Conservation (phyloP, 176 grass and related monocot genomes). For the Rhynchospora tenuis region DNA sequence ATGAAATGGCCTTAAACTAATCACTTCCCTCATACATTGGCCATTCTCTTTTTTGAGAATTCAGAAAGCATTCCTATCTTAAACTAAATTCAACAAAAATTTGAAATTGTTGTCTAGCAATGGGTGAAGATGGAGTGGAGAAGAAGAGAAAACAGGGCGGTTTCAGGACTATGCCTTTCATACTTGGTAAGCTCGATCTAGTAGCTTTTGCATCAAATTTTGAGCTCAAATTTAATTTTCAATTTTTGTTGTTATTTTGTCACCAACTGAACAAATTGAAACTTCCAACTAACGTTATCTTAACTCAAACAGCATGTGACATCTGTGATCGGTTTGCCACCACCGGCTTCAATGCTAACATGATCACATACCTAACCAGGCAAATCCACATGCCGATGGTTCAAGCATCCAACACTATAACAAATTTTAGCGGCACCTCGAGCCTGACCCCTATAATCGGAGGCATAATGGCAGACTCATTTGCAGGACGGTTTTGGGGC, state of each 20-base stretch:
- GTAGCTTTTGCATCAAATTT: background rate
- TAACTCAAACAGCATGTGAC: slow-evolving; percentile 45
- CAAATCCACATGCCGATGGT: slow-evolving; percentile 65
- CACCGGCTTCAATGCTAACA: slow-evolving; percentile 47
- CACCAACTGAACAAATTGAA: background rate
- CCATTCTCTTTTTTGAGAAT: background rate
- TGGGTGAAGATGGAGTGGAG: slow-evolving; percentile 21
- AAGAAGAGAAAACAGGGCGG: slow-evolving; percentile 48
- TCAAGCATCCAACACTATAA: slow-evolving; percentile 63
- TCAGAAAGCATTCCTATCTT: background rate
- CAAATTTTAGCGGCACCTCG: slow-evolving; percentile 56
- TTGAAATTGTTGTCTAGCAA: slow-evolving; percentile 15
- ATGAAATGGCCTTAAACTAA: background rate
- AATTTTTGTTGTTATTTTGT: background rate
- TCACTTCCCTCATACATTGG: background rate
- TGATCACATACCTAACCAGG: slow-evolving; percentile 72
- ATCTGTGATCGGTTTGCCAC: slow-evolving; percentile 53
- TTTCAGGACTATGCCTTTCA: slow-evolving; percentile 70
- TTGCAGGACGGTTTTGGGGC: slow-evolving; percentile 67
- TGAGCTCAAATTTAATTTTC: background rate
- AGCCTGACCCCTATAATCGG: slow-evolving; percentile 62
- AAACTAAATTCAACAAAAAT: background rate
- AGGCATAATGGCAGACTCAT: slow-evolving; percentile 58
- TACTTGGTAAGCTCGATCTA: slow-evolving; percentile 42
- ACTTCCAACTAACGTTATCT: background rate